Evolutionary conservation across 805 yeast genomes (phyloP).

Genomic region (Scheffersomyces amazonensis): DNA sequence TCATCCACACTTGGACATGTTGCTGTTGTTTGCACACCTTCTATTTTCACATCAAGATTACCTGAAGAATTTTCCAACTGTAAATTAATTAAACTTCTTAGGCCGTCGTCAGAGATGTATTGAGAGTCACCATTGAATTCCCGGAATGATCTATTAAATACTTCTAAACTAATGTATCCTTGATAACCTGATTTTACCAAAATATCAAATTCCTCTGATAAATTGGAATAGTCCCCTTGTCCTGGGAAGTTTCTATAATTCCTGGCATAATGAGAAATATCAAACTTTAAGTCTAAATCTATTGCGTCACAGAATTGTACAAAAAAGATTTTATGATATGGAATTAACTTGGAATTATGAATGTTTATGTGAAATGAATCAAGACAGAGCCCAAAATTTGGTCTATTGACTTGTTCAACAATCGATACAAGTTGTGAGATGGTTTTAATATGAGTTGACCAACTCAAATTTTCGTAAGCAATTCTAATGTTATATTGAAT

Average conservation of each 20-base stretch:
- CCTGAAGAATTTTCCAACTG: slow-evolving; percentile 4
- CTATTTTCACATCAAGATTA: neutral
- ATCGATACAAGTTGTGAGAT: slow-evolving; percentile 14
- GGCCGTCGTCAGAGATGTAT: slow-evolving; percentile 11
- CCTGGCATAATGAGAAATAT: slow-evolving; percentile 9
- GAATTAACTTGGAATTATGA: slow-evolving; percentile 1
- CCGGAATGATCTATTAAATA: slow-evolving; percentile 10
- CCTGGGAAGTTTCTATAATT: slow-evolving; percentile 11
- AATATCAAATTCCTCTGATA: slow-evolving; percentile 1
- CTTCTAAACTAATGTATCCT: slow-evolving; percentile 14
- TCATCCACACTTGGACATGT: no score
- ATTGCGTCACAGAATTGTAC: slow-evolving; percentile 24
- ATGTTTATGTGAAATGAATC: slow-evolving; percentile 23
- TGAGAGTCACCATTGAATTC: slow-evolving; percentile 2
- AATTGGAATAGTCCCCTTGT: slow-evolving; percentile 12
- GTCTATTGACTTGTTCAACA: slow-evolving; percentile 14
- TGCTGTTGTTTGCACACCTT: neutral
- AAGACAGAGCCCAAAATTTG: slow-evolving; percentile 23
- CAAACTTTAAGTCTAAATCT: slow-evolving; percentile 4
- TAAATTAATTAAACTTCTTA: slow-evolving; percentile 10
- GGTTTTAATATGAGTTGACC: slow-evolving; percentile 18
- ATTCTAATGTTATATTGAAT: slow-evolving; percentile 12
- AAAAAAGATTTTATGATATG: slow-evolving; percentile 14
- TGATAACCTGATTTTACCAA: slow-evolving; percentile 6
- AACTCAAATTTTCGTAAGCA: slow-evolving; percentile 23